These are phyloP conservation scores for Sclerotiophoma versabilis DNA, from an alignment of 2,329 filamentous ascomycete genomes.

Conservation along the genomic window DNA sequence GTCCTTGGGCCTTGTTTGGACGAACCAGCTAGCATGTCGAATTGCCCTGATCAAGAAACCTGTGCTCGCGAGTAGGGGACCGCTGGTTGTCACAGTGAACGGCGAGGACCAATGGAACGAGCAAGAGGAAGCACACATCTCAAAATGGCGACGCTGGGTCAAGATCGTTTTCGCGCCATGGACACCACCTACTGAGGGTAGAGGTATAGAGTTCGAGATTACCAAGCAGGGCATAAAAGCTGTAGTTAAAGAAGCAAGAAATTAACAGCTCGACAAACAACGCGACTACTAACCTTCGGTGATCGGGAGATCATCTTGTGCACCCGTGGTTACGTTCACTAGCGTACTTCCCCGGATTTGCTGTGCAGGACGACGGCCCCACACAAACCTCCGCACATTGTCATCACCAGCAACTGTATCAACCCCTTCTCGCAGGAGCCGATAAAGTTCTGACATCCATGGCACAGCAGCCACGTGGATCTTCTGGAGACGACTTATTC, in stretches of 20 bases:
- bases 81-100: conserved; percentile 37
- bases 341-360: conserved; percentile 2
- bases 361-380: neutral
- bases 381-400: neutral
- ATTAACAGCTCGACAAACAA: neutral
- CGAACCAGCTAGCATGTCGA: conserved; percentile 83
- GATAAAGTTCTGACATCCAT: neutral
- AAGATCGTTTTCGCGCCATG: conserved; percentile 91
- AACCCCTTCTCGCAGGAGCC: neutral
- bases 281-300: neutral
- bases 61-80: conserved; percentile 49
- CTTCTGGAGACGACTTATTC: neutral
- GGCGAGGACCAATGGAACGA: conserved; percentile 52
- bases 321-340: neutral
- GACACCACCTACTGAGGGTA: conserved; percentile 61
- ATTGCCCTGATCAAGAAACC: conserved; percentile 80
- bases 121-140: conserved; percentile 53
- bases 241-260: conserved; percentile 24
- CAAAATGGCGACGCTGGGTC: conserved; percentile 75
- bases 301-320: neutral
- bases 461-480: neutral
- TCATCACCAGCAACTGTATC: neutral
- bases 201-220: conserved; percentile 76
- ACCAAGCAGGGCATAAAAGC: conserved; percentile 35
- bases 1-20: conserved; percentile 86